phyloP scores from a whole-genome alignment of 805 yeast species.

The Schwanniomyces vanrijiae region DNA sequence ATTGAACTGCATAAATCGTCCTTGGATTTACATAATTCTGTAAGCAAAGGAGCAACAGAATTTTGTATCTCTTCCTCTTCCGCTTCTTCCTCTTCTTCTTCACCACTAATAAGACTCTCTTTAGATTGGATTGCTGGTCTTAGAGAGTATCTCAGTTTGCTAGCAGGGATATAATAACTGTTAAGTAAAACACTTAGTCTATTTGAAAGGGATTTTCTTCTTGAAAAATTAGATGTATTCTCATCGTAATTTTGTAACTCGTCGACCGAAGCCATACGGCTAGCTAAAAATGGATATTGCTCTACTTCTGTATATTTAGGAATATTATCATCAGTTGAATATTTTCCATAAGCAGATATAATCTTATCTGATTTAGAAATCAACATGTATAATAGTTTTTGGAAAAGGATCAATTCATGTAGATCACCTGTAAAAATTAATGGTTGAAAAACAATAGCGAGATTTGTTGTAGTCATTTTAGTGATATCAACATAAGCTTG shows the following conservation, averaged over 20 bases:
- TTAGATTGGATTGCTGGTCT: neutral
- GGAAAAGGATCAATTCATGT: slow-evolving; percentile 13
- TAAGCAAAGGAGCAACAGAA: neutral
- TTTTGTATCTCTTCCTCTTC: neutral
- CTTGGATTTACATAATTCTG: slow-evolving; percentile 4
- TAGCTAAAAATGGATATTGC: neutral
- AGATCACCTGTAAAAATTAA: slow-evolving; percentile 21
- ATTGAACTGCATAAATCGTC: slow-evolving; percentile 5
- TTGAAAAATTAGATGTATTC: neutral
- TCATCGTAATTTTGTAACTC: neutral
- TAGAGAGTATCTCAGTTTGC: slow-evolving; percentile 6
- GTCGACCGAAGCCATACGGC: neutral
- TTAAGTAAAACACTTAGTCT: slow-evolving; percentile 17
- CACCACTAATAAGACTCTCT: neutral
- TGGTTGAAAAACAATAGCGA: slow-evolving; percentile 33
- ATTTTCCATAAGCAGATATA: neutral
- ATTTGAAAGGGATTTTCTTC: slow-evolving; percentile 15
- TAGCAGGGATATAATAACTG: slow-evolving; percentile 16
- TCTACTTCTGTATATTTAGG: neutral
- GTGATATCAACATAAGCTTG: slow-evolving; percentile 17
- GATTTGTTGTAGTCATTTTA: slow-evolving; percentile 27
- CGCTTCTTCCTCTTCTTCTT: too few species aligned
- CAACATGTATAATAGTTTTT: slow-evolving; percentile 15
- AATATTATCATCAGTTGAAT: neutral
- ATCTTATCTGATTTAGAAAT: slow-evolving; percentile 13